Evolutionary conservation across 2,329 filamentous ascomycete species (phyloP).

Genomic region (Penicillium sp.): DNA sequence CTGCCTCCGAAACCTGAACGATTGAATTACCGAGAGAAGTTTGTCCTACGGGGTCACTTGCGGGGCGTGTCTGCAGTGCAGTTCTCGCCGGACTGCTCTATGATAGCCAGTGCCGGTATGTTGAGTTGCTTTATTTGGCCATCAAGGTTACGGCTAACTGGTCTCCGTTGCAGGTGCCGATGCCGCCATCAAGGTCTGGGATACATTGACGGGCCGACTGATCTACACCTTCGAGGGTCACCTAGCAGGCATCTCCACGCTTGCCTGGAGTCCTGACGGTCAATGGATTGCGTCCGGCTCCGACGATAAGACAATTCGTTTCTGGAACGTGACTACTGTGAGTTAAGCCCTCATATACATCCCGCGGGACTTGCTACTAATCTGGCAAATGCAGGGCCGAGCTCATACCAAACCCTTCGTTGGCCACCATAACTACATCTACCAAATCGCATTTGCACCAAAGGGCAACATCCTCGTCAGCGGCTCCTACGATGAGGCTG

Average conservation of each 20-base stretch:
- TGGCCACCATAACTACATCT: slow-evolving; percentile 95
- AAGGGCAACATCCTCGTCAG: slow-evolving; percentile 96
- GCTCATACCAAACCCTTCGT: slow-evolving; percentile 60
- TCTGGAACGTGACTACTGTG: slow-evolving; percentile 70
- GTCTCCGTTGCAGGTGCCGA: slow-evolving; percentile 60
- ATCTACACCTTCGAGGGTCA: slow-evolving; percentile 90
- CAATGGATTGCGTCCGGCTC: slow-evolving; percentile 83
- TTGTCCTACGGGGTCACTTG: slow-evolving; percentile 71
- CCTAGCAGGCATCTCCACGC: slow-evolving; percentile 82
- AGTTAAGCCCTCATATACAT: slow-evolving; percentile 1
- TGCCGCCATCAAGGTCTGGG: slow-evolving; percentile 87
- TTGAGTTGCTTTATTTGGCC: slow-evolving; percentile 2
- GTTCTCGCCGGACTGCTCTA: slow-evolving; percentile 84
- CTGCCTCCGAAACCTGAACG: slow-evolving; percentile 50
- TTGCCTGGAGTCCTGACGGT: slow-evolving; percentile 92
- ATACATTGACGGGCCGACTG: slow-evolving; percentile 68
- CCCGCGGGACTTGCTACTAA: background rate
- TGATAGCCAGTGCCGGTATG: slow-evolving; percentile 78
- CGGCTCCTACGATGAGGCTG: slow-evolving; percentile 93
- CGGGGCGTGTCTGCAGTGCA: slow-evolving; percentile 77
- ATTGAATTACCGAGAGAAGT: slow-evolving; percentile 64
- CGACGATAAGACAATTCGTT: slow-evolving; percentile 90
- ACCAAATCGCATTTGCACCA: slow-evolving; percentile 89
- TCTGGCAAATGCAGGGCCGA: slow-evolving; percentile 42
- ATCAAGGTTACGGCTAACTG: slow-evolving; percentile 4